Evolutionary conservation across 2,329 filamentous ascomycete genomes (phyloP).

Genomic region (Xylariales sp.): DNA sequence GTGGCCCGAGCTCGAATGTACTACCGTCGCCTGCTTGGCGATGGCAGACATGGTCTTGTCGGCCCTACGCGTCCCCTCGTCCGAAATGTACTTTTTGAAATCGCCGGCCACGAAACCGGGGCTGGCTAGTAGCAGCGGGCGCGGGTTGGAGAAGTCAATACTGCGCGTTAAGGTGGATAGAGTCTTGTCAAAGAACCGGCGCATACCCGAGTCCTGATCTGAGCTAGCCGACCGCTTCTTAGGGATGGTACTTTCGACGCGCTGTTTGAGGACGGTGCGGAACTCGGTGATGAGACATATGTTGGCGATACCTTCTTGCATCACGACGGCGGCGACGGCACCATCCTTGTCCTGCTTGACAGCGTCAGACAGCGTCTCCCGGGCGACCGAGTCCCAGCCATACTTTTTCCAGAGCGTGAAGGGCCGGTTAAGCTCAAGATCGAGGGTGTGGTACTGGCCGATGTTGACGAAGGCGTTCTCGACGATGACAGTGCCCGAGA

Average conservation of each 20-base stretch:
- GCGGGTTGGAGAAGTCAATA: constrained; percentile 76
- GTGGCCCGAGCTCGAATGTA: constrained; percentile 87
- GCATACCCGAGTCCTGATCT: constrained; percentile 77
- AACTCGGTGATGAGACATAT: constrained; percentile 85
- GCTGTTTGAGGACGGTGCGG: constrained; percentile 79
- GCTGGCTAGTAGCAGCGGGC: constrained; percentile 85
- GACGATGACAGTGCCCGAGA: constrained; percentile 64
- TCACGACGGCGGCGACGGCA: constrained; percentile 88
- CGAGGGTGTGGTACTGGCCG: constrained; percentile 71
- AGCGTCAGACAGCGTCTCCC: constrained; percentile 81
- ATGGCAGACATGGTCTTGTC: constrained; percentile 77
- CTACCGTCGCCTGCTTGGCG: constrained; percentile 73
- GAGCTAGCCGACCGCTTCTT: constrained; percentile 73
- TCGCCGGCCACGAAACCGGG: constrained; percentile 87
- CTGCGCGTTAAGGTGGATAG: constrained; percentile 80
- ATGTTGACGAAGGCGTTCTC: constrained; percentile 65
- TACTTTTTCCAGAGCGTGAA: constrained; percentile 88
- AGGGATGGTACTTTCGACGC: constrained; percentile 74
- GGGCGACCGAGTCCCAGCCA: constrained; percentile 91
- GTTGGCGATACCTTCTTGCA: constrained; percentile 89
- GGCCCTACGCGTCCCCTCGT: constrained; percentile 65
- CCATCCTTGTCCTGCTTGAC: constrained; percentile 82
- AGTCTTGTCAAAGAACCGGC: constrained; percentile 81
- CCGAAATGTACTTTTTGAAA: constrained; percentile 79
- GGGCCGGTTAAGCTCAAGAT: constrained; percentile 86